Conservation (phyloP, 306 rosid species). For the Quercus berberidifolia region DNA sequence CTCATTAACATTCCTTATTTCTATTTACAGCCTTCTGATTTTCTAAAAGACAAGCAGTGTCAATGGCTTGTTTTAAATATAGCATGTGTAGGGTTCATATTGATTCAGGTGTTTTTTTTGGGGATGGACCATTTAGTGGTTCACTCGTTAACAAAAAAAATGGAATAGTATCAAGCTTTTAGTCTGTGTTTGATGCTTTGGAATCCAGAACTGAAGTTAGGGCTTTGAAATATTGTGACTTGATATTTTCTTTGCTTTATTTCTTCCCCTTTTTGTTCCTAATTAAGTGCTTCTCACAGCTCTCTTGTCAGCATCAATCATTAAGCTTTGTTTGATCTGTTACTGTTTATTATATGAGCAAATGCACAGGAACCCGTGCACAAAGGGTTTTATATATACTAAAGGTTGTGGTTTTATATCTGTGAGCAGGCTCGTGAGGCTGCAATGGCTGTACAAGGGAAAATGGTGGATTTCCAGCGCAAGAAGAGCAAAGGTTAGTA, state of each 20-base stretch:
- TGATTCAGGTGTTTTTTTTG: not conserved
- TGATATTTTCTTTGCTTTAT: not conserved
- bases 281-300: not conserved
- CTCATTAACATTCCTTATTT: too few species aligned
- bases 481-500: slow-evolving; percentile 88
- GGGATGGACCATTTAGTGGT: not conserved
- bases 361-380: not conserved
- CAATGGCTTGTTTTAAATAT: not conserved
- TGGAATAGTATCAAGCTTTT: not conserved
- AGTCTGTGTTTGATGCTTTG: not conserved
- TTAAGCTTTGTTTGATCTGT: not conserved
- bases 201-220: not conserved
- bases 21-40: not conserved
- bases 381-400: not conserved
- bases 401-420: slow-evolving; percentile 8
- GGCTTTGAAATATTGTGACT: not conserved
- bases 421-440: slow-evolving; percentile 91
- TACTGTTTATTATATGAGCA: not conserved
- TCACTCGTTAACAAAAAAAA: not conserved
- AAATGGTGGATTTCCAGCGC: slow-evolving; percentile 90
- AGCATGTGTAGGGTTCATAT: not conserved
- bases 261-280: not conserved
- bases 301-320: not conserved
- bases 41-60: not conserved
- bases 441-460: slow-evolving; percentile 81